A percentile compares a stretch with the other conserved stretches of the same genome.
Evolutionary conservation across 1,139 yeast species (phyloP).

Genomic region (Zhuliangozyma blackwelliae): DNA sequence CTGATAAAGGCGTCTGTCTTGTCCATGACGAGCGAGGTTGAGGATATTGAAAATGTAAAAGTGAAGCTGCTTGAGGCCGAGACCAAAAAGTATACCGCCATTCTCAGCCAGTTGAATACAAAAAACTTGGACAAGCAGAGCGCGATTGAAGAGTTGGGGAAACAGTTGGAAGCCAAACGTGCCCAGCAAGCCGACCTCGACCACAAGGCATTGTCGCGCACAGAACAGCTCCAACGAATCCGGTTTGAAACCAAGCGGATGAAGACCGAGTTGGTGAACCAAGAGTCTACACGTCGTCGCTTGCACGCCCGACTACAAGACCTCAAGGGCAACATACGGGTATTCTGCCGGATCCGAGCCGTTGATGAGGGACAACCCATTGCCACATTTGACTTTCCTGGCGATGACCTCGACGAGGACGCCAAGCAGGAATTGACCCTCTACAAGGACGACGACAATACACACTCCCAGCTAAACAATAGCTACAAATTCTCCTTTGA

Average conservation of each 20-base stretch:
- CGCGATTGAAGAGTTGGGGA: slow-evolving; percentile 3
- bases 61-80: slow-evolving; percentile 4
- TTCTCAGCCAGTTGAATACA: slow-evolving; percentile 3
- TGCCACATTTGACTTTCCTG: slow-evolving; percentile 39
- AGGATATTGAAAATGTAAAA: not conserved
- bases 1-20: slow-evolving; percentile 5
- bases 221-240: slow-evolving; percentile 3
- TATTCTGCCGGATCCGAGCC: slow-evolving; percentile 84
- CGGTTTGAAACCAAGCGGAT: slow-evolving; percentile 19
- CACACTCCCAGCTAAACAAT: slow-evolving; percentile 1
- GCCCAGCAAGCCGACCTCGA: not conserved
- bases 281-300: slow-evolving; percentile 42
- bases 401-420: slow-evolving; percentile 42
- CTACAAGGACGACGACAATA: slow-evolving; percentile 21
- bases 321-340: slow-evolving; percentile 87
- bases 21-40: not conserved
- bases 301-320: slow-evolving; percentile 79
- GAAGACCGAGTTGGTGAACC: slow-evolving; percentile 6
- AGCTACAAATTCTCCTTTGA: slow-evolving; percentile 64
- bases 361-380: slow-evolving; percentile 15
- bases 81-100: slow-evolving; percentile 3
- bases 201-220: slow-evolving; percentile 1
- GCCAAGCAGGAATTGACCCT: slow-evolving; percentile 47
- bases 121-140: slow-evolving; percentile 8
- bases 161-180: not conserved